These are phyloP conservation scores for Ramalina intermedia DNA, from an alignment of 495 filamentous ascomycete species.

Conservation along the genomic window DNA sequence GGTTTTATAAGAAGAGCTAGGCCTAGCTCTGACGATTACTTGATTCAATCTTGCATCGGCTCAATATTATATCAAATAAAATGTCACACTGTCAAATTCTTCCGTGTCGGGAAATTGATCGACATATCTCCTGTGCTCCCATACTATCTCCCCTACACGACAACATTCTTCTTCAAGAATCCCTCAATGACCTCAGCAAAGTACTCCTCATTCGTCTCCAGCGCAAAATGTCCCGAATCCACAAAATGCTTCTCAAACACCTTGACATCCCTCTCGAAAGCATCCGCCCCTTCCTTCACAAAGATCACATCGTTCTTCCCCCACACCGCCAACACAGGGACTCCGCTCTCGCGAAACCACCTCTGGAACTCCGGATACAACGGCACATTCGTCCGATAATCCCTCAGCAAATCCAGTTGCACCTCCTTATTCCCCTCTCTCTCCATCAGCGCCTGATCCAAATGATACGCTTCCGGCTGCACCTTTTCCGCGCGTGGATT, in stretches of 20 bases:
- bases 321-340: conserved; percentile 47
- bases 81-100: too few species aligned
- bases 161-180: conserved; percentile 25
- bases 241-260: conserved; percentile 35
- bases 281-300: conserved; percentile 41
- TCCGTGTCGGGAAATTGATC: too few species aligned
- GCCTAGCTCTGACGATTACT: too few species aligned
- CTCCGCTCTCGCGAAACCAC: conserved; percentile 37
- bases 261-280: conserved; percentile 40
- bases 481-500: conserved; percentile 23
- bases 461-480: conserved; percentile 33
- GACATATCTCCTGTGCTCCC: too few species aligned
- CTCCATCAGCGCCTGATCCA: conserved; percentile 36
- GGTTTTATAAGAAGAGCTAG: too few species aligned
- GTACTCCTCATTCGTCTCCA: conserved; percentile 36
- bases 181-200: conserved; percentile 33
- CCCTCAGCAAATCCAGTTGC: conserved; percentile 43
- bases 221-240: conserved; percentile 49
- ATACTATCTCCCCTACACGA: too few species aligned
- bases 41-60: too few species aligned
- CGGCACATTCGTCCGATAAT: conserved; percentile 40
- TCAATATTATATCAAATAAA: too few species aligned
- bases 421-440: conserved; percentile 37
- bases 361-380: conserved; percentile 46
- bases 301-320: conserved; percentile 48